phyloP scores from a whole-genome alignment of 1,284 basidiomycete genomes.

The Phenoliferia sp. region DNA sequence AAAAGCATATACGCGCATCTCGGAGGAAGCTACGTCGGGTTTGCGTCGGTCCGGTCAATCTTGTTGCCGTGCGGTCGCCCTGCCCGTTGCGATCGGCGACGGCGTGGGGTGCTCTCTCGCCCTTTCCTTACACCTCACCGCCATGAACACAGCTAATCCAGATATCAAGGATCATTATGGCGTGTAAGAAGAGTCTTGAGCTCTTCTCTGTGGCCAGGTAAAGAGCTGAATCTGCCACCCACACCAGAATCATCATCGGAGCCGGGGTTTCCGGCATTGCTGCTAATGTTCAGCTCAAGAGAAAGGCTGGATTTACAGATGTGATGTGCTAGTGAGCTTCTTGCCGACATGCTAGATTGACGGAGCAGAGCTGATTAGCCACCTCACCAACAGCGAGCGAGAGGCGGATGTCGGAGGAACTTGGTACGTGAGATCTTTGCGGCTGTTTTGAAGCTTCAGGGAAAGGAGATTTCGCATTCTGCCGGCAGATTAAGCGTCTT shows the following conservation, averaged over 20 bases:
- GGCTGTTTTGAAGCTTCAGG: background rate
- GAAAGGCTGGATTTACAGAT: slow-evolving; percentile 22
- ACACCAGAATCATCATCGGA: slow-evolving; percentile 23
- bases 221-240: no score
- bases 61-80: background rate
- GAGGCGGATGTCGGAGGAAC: slow-evolving; percentile 18
- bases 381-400: slow-evolving; percentile 15
- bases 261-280: slow-evolving; percentile 25
- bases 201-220: no score
- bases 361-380: background rate
- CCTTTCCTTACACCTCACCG: background rate
- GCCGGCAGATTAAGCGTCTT: background rate
- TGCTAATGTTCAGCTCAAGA: slow-evolving; percentile 24
- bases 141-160: background rate
- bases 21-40: no score
- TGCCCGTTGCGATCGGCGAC: background rate
- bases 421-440: slow-evolving; percentile 17
- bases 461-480: background rate
- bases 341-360: background rate
- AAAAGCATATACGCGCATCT: no score
- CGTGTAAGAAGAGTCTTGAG: no score
- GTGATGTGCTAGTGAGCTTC: slow-evolving; percentile 26
- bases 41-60: background rate
- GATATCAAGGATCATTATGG: background rate
- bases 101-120: background rate